Evolutionary conservation across 2,329 filamentous ascomycete genomes (phyloP).

Genomic region (Seiridium cupressi): DNA sequence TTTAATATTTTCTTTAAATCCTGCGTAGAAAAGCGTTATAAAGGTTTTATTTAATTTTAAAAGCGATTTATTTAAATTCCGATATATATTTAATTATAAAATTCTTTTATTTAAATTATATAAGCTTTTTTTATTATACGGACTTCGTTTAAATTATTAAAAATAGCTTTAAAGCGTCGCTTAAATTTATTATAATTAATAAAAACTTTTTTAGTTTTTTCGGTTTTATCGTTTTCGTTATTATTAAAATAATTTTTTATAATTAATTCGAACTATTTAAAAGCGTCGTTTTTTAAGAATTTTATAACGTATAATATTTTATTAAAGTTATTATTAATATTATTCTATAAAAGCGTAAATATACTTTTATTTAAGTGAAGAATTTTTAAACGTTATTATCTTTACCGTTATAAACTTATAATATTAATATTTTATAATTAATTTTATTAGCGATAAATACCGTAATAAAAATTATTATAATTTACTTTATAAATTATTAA

Average conservation of each 20-base stretch:
- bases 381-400: not conserved
- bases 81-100: no score
- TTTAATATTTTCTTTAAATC: not conserved
- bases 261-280: not conserved
- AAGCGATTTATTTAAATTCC: no score
- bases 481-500: no score
- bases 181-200: no score
- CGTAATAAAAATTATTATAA: no score
- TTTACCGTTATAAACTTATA: not conserved
- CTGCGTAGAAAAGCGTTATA: no score
- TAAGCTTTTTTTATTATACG: no score
- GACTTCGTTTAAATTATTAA: no score
- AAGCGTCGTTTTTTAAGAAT: not conserved
- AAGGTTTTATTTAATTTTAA: no score
- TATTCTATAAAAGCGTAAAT: not conserved
- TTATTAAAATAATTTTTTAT: slow-evolving; percentile 1
- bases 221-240: not conserved
- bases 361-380: not conserved
- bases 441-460: no score
- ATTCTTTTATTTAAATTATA: no score
- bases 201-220: not conserved
- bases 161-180: no score
- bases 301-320: not conserved
- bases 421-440: not conserved
- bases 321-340: not conserved